Conservation (phyloP, 495 filamentous ascomycete genomes). For the Hyaloscypha hepaticicola region DNA sequence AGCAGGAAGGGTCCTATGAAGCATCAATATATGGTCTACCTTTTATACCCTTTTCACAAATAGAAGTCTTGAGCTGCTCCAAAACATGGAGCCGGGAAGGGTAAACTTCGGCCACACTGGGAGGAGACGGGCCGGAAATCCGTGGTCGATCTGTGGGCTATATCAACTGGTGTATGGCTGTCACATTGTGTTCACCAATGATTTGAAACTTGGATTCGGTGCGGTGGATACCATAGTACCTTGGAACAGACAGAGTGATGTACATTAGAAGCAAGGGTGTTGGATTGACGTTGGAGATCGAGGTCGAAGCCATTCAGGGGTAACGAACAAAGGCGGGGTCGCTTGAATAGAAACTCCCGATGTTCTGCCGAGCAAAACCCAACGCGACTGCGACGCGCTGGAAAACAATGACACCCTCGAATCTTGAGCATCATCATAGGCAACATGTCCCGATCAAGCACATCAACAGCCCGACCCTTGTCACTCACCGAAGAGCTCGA, state of each 20-base stretch:
- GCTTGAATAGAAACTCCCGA: background rate
- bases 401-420: background rate
- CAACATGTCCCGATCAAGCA: slow-evolving; percentile 28
- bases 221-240: no score
- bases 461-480: slow-evolving; percentile 60
- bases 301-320: background rate
- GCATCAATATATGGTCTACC: background rate
- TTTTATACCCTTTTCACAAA: background rate
- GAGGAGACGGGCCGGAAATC: no score
- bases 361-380: background rate
- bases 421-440: background rate
- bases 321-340: background rate
- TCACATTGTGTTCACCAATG: no score
- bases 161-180: no score
- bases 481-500: slow-evolving; percentile 93
- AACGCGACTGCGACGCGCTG: background rate
- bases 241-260: no score
- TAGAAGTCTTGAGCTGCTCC: no score
- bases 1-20: background rate
- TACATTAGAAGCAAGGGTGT: no score
- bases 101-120: no score
- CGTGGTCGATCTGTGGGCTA: no score
- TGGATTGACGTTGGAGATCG: no score
- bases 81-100: no score
- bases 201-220: no score